Conservation (phyloP, 768 basidiomycete genomes). For the Omphalotus guepiniiformis region DNA sequence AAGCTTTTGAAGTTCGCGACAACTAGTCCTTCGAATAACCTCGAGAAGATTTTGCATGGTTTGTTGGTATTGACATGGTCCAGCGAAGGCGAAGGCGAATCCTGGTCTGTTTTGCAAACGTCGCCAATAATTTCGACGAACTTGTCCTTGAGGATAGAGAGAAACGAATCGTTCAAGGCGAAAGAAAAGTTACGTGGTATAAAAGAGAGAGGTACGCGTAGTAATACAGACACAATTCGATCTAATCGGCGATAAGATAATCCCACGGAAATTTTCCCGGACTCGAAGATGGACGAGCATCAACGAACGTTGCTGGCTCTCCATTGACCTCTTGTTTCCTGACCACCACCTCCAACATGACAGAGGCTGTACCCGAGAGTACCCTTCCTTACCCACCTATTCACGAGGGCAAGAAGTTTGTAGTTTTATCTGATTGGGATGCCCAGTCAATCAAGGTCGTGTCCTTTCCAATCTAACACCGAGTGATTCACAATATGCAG, state of each 20-base stretch:
- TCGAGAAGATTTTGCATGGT: slow-evolving; percentile 50
- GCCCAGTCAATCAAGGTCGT: slow-evolving; percentile 23
- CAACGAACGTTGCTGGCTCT: background rate
- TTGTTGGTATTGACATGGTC: slow-evolving; percentile 69
- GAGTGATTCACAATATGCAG: slow-evolving; percentile 31
- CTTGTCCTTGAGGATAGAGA: too few relatives aligned
- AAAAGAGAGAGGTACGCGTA: too few relatives aligned
- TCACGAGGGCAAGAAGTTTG: slow-evolving; percentile 75
- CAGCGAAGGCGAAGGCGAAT: too few relatives aligned
- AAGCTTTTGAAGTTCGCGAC: slow-evolving; percentile 77
- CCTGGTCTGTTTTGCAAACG: too few relatives aligned
- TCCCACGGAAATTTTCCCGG: too few relatives aligned
- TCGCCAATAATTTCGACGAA: too few relatives aligned
- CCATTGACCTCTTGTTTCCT: background rate
- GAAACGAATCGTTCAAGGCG: too few relatives aligned
- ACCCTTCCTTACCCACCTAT: slow-evolving; percentile 79
- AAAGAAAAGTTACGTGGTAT: too few relatives aligned
- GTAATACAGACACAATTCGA: too few relatives aligned
- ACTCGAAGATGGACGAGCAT: background rate
- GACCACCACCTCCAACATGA: slow-evolving; percentile 18
- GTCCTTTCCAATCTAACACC: slow-evolving; percentile 1
- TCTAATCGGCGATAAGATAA: too few relatives aligned
- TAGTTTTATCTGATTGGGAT: slow-evolving; percentile 89
- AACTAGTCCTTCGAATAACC: slow-evolving; percentile 72
- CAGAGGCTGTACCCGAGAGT: slow-evolving; percentile 45